phyloP scores from a whole-genome alignment of 805 yeast species.

The Sugiyamaella floridensis region DNA sequence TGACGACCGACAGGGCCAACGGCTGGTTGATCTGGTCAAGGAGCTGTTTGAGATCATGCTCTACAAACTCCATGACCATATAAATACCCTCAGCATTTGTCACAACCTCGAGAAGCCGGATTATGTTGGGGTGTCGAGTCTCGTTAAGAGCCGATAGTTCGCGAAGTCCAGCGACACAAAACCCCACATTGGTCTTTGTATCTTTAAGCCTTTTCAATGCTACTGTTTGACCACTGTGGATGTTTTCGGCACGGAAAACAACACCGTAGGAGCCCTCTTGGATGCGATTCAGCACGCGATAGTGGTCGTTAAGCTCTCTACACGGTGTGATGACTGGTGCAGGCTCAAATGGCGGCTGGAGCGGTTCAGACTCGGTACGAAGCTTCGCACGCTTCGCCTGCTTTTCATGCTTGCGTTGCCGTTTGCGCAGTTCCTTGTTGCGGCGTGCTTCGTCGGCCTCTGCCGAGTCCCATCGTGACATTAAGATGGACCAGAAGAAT shows the following conservation, averaged over 20 bases:
- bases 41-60: conserved; percentile 25
- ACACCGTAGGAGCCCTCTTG: conserved; percentile 42
- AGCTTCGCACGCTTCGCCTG: neutral
- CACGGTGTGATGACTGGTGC: neutral
- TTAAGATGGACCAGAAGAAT: neutral
- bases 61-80: conserved; percentile 29
- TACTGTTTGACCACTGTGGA: conserved; percentile 40
- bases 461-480: neutral
- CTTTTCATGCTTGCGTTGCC: neutral
- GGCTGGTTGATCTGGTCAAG: conserved; percentile 23
- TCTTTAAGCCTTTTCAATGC: conserved; percentile 52
- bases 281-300: conserved; percentile 26
- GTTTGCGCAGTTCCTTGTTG: neutral
- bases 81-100: conserved; percentile 30
- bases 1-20: conserved; percentile 26
- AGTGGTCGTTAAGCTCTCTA: conserved; percentile 15
- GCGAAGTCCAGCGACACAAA: conserved; percentile 60
- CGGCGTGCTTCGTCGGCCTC: neutral
- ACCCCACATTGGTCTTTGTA: conserved; percentile 45
- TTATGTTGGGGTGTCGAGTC: conserved; percentile 45
- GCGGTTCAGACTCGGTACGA: neutral
- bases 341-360: neutral
- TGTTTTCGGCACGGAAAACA: conserved; percentile 49
- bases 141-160: conserved; percentile 53
- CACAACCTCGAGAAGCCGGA: conserved; percentile 48